phyloP scores from a whole-genome alignment of 1,284 basidiomycete species.

The Leccinum pachyderme region DNA sequence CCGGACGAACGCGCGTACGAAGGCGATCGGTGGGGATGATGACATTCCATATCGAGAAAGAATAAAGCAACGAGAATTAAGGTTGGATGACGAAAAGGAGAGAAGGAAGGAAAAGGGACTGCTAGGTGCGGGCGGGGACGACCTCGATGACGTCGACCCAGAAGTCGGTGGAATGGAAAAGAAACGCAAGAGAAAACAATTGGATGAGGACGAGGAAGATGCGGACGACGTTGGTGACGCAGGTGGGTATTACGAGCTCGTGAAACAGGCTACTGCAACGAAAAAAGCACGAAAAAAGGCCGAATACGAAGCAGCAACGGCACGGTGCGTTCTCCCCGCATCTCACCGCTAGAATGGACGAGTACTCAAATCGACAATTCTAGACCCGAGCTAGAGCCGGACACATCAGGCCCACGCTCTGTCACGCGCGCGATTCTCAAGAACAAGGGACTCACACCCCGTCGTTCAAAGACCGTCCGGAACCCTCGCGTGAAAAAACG shows the following conservation, averaged over 20 bases:
- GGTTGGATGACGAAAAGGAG: constrained; percentile 48
- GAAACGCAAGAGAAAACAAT: constrained; percentile 45
- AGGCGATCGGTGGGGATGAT: constrained; percentile 78
- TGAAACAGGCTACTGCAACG: constrained; percentile 70
- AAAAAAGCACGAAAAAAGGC: constrained; percentile 78
- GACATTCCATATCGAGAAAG: constrained; percentile 82
- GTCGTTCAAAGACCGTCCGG: constrained; percentile 80
- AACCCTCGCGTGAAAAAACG: constrained; percentile 97
- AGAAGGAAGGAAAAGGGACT: constrained; percentile 43
- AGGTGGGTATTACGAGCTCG: constrained; percentile 86
- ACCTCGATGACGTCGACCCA: constrained; percentile 62
- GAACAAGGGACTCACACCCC: constrained; percentile 91
- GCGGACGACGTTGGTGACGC: constrained; percentile 37
- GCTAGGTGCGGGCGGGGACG: constrained; percentile 52
- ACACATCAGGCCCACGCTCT: constrained; percentile 72
- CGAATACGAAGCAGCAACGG: constrained; percentile 71
- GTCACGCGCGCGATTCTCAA: constrained; percentile 87
- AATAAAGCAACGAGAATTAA: constrained; percentile 55
- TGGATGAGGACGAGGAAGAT: constrained; percentile 40
- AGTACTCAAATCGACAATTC: constrained; percentile 3
- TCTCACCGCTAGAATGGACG: background rate
- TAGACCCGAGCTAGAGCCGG: constrained; percentile 50
- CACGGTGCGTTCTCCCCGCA: constrained; percentile 49
- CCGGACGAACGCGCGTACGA: constrained; percentile 65
- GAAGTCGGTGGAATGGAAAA: constrained; percentile 14